Percentiles rank a stretch among this genome's conserved stretches.
phyloP scores from a whole-genome alignment of 2,329 filamentous ascomycete species.

The Fusarium beomiforme region DNA sequence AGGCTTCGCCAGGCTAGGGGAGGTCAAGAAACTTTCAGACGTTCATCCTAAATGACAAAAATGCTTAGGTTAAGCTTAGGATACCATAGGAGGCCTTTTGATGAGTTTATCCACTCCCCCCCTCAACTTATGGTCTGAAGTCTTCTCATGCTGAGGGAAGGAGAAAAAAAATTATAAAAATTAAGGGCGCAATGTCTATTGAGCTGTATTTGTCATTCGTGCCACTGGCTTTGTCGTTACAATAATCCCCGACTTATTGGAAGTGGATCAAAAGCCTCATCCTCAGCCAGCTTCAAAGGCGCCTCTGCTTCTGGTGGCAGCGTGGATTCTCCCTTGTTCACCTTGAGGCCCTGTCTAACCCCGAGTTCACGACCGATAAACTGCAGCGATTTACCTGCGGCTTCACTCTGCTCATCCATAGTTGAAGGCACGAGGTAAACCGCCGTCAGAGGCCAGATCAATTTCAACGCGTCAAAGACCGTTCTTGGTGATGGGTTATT shows the following conservation, averaged over 20 bases:
- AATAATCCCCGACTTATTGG: conserved; percentile 24
- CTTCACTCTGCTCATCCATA: conserved; percentile 41
- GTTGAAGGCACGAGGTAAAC: conserved; percentile 45
- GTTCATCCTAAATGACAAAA: too few relatives aligned
- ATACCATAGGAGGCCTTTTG: too few relatives aligned
- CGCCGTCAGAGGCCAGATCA: conserved; percentile 52
- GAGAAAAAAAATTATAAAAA: too few relatives aligned
- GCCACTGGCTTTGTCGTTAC: background rate
- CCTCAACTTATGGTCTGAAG: too few relatives aligned
- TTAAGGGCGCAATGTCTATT: too few relatives aligned
- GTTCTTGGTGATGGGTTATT: conserved; percentile 45
- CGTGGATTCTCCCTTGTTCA: conserved; percentile 19
- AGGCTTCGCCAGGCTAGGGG: background rate
- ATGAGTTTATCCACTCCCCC: too few relatives aligned
- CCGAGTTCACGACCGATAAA: conserved; percentile 51
- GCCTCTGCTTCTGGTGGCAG: conserved; percentile 43
- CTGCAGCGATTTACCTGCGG: conserved; percentile 43
- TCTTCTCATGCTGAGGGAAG: too few relatives aligned
- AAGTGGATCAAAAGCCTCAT: conserved; percentile 28
- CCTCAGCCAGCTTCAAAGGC: conserved; percentile 36
- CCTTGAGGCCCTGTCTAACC: conserved; percentile 49
- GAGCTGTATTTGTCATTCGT: background rate
- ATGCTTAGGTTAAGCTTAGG: too few relatives aligned
- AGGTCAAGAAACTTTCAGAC: too few relatives aligned
- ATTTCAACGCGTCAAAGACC: conserved; percentile 50